A percentile compares a stretch with the other conserved stretches of the same genome.
These are phyloP conservation scores for Macrolepiota albuminosa DNA, from an alignment of 768 basidiomycete species.

Conservation along the genomic window DNA sequence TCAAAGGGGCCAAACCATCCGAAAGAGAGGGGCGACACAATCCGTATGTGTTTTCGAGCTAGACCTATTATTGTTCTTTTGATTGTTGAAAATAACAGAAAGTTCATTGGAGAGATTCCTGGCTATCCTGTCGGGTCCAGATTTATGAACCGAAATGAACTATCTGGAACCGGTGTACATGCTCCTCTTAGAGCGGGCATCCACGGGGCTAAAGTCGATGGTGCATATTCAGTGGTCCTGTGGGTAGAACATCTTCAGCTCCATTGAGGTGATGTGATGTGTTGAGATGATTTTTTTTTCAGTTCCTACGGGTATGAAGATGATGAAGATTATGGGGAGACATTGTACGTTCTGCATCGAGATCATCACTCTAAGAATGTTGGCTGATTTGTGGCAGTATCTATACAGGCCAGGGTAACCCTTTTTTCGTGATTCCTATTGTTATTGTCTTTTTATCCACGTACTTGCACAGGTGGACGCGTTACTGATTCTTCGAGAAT, in stretches of 20 bases:
- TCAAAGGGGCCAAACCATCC: conserved; percentile 5
- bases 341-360: conserved; percentile 24
- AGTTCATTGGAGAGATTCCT: conserved; percentile 25
- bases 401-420: conserved; percentile 19
- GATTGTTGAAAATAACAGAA: conserved; percentile 10
- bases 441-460: conserved; percentile 1
- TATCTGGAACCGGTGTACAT: conserved; percentile 28
- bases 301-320: conserved; percentile 38
- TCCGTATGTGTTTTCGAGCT: not conserved
- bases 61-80: not conserved
- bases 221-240: conserved; percentile 38
- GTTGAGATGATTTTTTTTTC: not conserved
- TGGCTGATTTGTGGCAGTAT: conserved; percentile 9
- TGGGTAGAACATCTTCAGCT: not conserved
- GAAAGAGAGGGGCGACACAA: conserved; percentile 1
- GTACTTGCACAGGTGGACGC: conserved; percentile 12
- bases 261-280: no score
- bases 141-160: conserved; percentile 18
- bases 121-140: conserved; percentile 15
- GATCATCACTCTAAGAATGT: not conserved
- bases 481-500: conserved; percentile 4
- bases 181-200: conserved; percentile 31
- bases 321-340: conserved; percentile 31
- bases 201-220: conserved; percentile 24
- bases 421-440: no score